phyloP scores from a whole-genome alignment of 2,329 filamentous ascomycete species.

The Clonostachys sp. region DNA sequence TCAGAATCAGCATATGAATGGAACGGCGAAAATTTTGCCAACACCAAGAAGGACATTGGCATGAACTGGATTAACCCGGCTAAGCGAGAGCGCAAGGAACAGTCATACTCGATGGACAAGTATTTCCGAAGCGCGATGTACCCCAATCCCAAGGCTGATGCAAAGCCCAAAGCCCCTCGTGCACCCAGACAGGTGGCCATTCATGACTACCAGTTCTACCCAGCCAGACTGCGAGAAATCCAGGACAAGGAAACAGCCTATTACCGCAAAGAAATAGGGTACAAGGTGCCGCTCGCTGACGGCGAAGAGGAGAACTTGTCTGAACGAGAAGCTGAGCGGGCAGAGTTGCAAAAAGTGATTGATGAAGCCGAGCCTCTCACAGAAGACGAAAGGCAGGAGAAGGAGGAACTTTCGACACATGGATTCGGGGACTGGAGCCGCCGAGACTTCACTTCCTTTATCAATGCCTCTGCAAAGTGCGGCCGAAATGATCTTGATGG shows the following conservation, averaged over 20 bases:
- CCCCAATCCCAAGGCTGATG: slow-evolving; percentile 73
- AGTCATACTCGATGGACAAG: slow-evolving; percentile 97
- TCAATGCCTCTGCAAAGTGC: slow-evolving; percentile 92
- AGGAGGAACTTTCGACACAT: slow-evolving; percentile 73
- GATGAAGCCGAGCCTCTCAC: slow-evolving; percentile 86
- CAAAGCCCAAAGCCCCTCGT: slow-evolving; percentile 92
- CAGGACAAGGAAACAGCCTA: slow-evolving; percentile 96
- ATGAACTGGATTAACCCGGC: slow-evolving; percentile 97
- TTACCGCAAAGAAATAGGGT: slow-evolving; percentile 93
- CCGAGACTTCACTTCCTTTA: slow-evolving; percentile 95
- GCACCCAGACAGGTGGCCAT: slow-evolving; percentile 89
- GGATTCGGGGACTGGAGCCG: slow-evolving; percentile 96
- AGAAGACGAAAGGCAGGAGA: slow-evolving; percentile 84
- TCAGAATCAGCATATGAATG: slow-evolving; percentile 98
- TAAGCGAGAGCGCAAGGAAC: slow-evolving; percentile 97
- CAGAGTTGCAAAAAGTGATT: slow-evolving; percentile 85
- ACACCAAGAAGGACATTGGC: slow-evolving; percentile 85
- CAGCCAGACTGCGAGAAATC: slow-evolving; percentile 74
- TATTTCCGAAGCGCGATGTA: slow-evolving; percentile 93
- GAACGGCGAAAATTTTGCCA: slow-evolving; percentile 96
- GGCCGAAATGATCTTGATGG: slow-evolving; percentile 80
- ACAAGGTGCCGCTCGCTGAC: slow-evolving; percentile 87
- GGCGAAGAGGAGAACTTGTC: slow-evolving; percentile 83
- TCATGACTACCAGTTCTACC: slow-evolving; percentile 98
- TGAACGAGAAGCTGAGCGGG: slow-evolving; percentile 82